These are phyloP conservation scores for Peronospora destructor DNA, from an alignment of 352 stramenopile species.

Conservation along the genomic window DNA sequence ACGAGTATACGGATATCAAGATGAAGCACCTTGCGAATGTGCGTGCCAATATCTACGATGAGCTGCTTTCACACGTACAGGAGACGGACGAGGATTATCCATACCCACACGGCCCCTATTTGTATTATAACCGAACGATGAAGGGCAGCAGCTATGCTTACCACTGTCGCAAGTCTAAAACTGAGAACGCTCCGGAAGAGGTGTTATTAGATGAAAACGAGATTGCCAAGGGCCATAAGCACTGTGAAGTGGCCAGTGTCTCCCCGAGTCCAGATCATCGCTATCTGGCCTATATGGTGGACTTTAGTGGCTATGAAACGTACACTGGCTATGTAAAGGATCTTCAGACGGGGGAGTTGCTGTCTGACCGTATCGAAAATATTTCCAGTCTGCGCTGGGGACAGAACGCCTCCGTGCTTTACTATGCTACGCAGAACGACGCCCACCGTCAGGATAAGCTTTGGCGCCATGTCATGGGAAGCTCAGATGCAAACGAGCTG, in stretches of 20 bases:
- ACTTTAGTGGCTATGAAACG: constrained; percentile 91
- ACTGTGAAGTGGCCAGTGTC: constrained; percentile 79
- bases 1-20: constrained; percentile 87
- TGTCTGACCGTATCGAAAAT: constrained; percentile 74
- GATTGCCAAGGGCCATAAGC: constrained; percentile 78
- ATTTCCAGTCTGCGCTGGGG: constrained; percentile 90
- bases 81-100: constrained; percentile 82
- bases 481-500: constrained; percentile 68
- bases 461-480: constrained; percentile 86
- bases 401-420: constrained; percentile 84
- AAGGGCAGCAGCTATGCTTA: constrained; percentile 81
- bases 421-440: constrained; percentile 91
- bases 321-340: constrained; percentile 89
- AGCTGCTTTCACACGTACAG: constrained; percentile 88
- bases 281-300: constrained; percentile 91
- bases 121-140: constrained; percentile 87
- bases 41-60: constrained; percentile 87
- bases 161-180: constrained; percentile 75
- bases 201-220: constrained; percentile 92
- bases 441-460: constrained; percentile 91
- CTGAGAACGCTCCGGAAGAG: constrained; percentile 68
- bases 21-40: constrained; percentile 80
- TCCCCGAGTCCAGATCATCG: constrained; percentile 83
- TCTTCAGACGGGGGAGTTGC: constrained; percentile 57
- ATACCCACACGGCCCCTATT: constrained; percentile 70